Base-by-base conservation (phyloP, 352 stramenopile species). In the Thalassiosira sp. region DNA sequence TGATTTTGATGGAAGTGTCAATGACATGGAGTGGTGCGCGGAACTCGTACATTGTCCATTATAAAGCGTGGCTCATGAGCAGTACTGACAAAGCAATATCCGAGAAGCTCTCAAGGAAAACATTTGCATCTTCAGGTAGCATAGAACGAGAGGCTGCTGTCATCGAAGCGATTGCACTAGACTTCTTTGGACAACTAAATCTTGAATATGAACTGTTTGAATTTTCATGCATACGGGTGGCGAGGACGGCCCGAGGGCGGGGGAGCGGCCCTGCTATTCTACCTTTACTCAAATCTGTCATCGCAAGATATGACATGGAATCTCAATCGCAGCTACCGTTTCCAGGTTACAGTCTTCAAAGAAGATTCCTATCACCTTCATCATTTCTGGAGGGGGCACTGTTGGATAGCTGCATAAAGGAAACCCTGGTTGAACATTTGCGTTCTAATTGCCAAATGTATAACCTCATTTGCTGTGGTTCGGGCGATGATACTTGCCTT, bases 331-430 rank as follows among this genome's bases (percentile, higher is more conserved):
- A 64, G 22, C 57, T 52, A 10, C 43, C 27, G 18, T 56, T 60
- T 6, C 20, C 62, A 52, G 53, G 56, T 13, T 85, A 76, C 42
- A 70, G 48, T 40, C 37, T 85, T 20, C 70, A 85, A 71, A 40
- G 76, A 57, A 72, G 70, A 67, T 85, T 79, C 53, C 46, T 85
- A 58, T 73, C 63, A 35, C 70, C 70, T 48, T 68, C 65, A 18
- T 61, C 70, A 60, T 78, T 85, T 64, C 54, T 85, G 15, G 28
- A 66, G 6, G 70, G 56, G 20, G 8, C 54, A 28, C 53, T 78
- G 16, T 24, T 78, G 42, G 48, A 68, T 45, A 75, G 60, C 46
- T 79, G 42, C 53, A 48, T 76, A 49, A 78, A 81, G 27, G 13
- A 7, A 51, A 78, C 40, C 16, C 25, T 85, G 6, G 51, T 66